Base-by-base conservation (phyloP, 1,284 basidiomycete species). In the Ganoderma meredithae region DNA sequence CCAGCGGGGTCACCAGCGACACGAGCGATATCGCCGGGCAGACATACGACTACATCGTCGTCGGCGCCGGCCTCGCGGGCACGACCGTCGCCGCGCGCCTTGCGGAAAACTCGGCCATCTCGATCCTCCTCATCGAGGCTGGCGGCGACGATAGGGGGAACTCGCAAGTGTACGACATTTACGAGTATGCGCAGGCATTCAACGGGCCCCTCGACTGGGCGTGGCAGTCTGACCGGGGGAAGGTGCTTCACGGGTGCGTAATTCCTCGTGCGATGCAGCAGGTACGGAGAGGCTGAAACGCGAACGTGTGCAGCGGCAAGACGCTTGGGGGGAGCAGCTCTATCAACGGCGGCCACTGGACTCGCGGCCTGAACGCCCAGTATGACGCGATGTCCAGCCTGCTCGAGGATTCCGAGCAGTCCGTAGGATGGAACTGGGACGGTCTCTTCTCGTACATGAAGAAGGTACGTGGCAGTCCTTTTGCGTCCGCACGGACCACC, bases 41-140 rank as follows among this genome's bases (percentile, higher is more conserved):
- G 66, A 83, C 85, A 0, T 91, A 84, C 74, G 90, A 92, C 81
- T 92, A 92, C 75, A 87, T 92, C 71, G 83, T 92, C 62, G 85
- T 89, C 6, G 90, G 90, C 3, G 90, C 85, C 31, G 90, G 91
- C 0, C 79, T 90, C 3, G 83, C 86, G 1, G 91, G 91, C 3
- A 82, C 85, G 9, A 88, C 88, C 0, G 84, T 93, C 7, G 90
- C 91, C 3, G 81, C 83, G 15, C 83, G 90, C 3, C 81, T 93
- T 33, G 77, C 88, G 0, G 89, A 91, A 73, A 84, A 91, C 71
- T 75, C 86, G 0, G 72, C 74, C 9, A 78, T 83, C 61, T 84
- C 83, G 1, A 82, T 91, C 12, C 80, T 89, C n/a, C 77, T 90
- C 61, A 82, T 90, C 67, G 89, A 91, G 74, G 88, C 85, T 1